phyloP scores from a whole-genome alignment of 306 rosid genomes.

The Hylodesmum podocarpum region DNA sequence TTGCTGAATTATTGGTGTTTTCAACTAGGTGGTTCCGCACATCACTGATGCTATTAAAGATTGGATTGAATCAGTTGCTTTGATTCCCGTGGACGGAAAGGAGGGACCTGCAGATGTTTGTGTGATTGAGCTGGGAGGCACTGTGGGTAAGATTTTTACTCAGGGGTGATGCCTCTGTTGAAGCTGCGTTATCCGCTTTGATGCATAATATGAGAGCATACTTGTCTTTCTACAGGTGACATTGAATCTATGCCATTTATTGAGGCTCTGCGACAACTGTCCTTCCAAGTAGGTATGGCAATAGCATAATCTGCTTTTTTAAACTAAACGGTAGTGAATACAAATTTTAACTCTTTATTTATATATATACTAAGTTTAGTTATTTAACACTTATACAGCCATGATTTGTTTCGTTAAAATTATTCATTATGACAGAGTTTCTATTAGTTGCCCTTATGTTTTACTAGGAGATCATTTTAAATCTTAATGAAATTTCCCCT shows the following conservation, averaged over 20 bases:
- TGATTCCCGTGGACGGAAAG: conserved; percentile 84
- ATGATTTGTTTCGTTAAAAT: neutral
- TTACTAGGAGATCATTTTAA: neutral
- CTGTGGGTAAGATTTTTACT: conserved; percentile 67
- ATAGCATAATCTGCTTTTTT: conserved; percentile 10
- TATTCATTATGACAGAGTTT: neutral
- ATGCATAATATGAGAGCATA: neutral
- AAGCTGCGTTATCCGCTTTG: neutral
- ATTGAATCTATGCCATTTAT: conserved; percentile 99
- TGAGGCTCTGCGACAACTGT: conserved; percentile 88
- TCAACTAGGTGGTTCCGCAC: conserved; percentile 92
- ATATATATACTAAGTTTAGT: neutral
- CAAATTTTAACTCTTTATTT: neutral
- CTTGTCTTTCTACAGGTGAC: conserved; percentile 62
- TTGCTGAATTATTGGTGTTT: conserved; percentile 24
- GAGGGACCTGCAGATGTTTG: conserved; percentile 95
- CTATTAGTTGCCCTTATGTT: neutral
- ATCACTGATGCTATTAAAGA: conserved; percentile 90
- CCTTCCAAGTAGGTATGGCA: conserved; percentile 85
- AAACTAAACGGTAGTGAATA: neutral
- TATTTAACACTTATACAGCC: neutral
- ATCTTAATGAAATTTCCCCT: neutral
- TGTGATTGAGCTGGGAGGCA: conserved; percentile 97
- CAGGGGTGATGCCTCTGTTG: conserved; percentile 17
- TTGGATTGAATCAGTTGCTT: conserved; percentile 76